Percentiles rank a stretch among this genome's conserved stretches.
Conservation (phyloP, 2,329 filamentous ascomycete genomes). For the Talaromyces sp. region DNA sequence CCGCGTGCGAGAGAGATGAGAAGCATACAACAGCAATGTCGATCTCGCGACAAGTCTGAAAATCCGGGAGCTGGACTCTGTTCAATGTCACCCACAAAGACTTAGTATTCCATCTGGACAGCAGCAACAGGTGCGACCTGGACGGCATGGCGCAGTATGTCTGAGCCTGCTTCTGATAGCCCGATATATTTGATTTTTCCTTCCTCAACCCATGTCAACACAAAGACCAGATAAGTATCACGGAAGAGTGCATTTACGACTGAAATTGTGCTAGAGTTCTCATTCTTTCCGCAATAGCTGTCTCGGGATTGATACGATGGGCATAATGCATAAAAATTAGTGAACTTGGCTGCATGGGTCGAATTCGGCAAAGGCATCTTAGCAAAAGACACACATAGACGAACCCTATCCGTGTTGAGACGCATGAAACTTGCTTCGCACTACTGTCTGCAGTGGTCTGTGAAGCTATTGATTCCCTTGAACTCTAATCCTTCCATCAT, state of each 20-base stretch:
- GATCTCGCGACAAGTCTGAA: slow-evolving; percentile 21
- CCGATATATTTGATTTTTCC: neutral
- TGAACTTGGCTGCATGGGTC: neutral
- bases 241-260: neutral
- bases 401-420: neutral
- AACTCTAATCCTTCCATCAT: slow-evolving; percentile 17
- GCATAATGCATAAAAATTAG: neutral
- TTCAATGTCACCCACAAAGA: slow-evolving; percentile 21
- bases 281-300: neutral
- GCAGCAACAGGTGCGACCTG: neutral
- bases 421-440: neutral
- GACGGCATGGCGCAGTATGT: neutral
- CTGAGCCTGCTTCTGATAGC: neutral
- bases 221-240: neutral
- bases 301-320: neutral
- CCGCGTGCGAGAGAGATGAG: slow-evolving; percentile 21
- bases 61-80: slow-evolving; percentile 6
- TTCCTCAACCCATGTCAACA: neutral
- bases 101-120: neutral
- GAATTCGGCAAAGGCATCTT: neutral
- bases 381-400: neutral
- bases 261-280: neutral
- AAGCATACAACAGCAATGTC: slow-evolving; percentile 21
- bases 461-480: slow-evolving; percentile 32
- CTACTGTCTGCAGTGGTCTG: slow-evolving; percentile 25